These are phyloP conservation scores for Neoboletus brunneissimus DNA, from an alignment of 768 basidiomycete species.

Conservation along the genomic window DNA sequence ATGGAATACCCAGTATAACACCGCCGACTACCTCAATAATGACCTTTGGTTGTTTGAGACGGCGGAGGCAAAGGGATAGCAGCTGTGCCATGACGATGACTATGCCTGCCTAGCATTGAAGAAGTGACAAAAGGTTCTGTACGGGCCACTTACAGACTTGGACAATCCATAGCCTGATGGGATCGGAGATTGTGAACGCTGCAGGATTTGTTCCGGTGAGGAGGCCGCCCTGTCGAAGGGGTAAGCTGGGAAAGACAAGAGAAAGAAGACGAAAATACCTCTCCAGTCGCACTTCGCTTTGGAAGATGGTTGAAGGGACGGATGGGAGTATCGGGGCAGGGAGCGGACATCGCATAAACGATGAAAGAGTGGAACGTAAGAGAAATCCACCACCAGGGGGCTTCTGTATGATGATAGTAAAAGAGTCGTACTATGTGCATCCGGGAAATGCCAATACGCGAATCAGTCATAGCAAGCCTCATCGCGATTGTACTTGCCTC, in stretches of 20 bases:
- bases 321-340: constrained; percentile 45
- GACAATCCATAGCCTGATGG: constrained; percentile 73
- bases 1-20: constrained; percentile 67
- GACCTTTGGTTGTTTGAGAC: constrained; percentile 80
- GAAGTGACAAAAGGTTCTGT: background rate
- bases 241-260: too few relatives aligned
- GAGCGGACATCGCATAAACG: constrained; percentile 24
- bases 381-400: too few relatives aligned
- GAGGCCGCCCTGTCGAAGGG: too few relatives aligned
- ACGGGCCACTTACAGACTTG: constrained; percentile 58
- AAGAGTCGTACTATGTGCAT: too few relatives aligned
- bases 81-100: constrained; percentile 80
- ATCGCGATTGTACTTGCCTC: background rate
- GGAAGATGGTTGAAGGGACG: background rate
- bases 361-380: too few relatives aligned
- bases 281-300: constrained; percentile 22
- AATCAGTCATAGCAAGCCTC: background rate
- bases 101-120: constrained; percentile 47
- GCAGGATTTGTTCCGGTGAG: constrained; percentile 53
- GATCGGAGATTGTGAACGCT: constrained; percentile 60
- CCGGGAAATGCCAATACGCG: too few relatives aligned
- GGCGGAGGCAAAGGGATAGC: constrained; percentile 68
- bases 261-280: constrained; percentile 10
- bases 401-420: too few relatives aligned
- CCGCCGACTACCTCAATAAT: constrained; percentile 86